Base-by-base conservation (phyloP, 1,139 yeast genomes). In the Candida pseudocylindracea region DNA sequence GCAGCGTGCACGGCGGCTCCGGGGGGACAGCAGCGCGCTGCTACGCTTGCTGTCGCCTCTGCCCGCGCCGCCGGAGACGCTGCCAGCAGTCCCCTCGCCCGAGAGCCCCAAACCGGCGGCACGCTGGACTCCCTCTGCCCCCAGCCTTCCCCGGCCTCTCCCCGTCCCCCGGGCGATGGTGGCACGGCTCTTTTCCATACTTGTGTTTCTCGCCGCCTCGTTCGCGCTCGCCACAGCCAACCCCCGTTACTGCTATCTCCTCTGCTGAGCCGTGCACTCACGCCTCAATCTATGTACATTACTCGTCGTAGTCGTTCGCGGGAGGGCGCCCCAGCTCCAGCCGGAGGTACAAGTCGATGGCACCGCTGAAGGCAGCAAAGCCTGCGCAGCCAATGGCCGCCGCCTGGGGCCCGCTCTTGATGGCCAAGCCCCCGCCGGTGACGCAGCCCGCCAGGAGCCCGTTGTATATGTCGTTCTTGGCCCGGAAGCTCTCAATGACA, bases 331-430 rank as follows among this genome's bases (percentile, higher is more conserved):
- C 74, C 44, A 78, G 67, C 43, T 88, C 98, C 43, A 81, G 71
- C 45, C 85, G 67, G 72, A 88, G 64, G 47, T 88, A 88, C 44
- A 80, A 54, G 50, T 88, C 96, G 39, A 88, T 76, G 8, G 96
- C 96, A 8, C 92, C 73, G 36, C 93, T 76, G 50, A 88, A 88
- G 4, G 93, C 93, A 11, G 98, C 96, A 58, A 88, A 88, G 10
- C 96, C 98, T 27, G 92, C 95, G 60, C 96, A 88, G 2, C 98
- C 98, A 37, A 85, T 52, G 27, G 71, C 44, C 0, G 94, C 93
- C 26, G 93, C 93, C 45, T 75, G 85, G 2, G 98, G 98, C 1
- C 98, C 98, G 30, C 88, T 72, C 48, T 78, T 80, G 41, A 79
- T 66, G 3, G 96, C 92, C 37, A 88, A 63, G 0, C 94, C 96